phyloP scores from a whole-genome alignment of 345 rosid species.

The Salix exigua region DNA sequence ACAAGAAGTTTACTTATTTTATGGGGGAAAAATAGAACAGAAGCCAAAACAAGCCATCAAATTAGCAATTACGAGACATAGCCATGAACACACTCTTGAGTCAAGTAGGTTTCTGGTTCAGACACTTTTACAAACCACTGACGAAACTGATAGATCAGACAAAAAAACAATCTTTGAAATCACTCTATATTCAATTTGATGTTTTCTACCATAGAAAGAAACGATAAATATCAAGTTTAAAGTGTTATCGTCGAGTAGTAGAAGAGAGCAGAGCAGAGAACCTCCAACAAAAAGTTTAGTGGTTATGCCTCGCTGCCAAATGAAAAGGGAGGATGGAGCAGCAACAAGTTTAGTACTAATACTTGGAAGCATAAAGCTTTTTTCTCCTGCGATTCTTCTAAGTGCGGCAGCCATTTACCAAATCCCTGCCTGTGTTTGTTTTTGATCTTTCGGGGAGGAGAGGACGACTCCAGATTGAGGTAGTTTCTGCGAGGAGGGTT shows the following conservation, averaged over 20 bases:
- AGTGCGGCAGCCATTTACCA: conserved; percentile 40
- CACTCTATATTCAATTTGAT: background rate
- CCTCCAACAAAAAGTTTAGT: conserved; percentile 83
- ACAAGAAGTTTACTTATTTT: background rate
- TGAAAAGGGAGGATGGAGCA: conserved; percentile 28
- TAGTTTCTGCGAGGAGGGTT: too few relatives aligned
- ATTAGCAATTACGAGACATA: background rate
- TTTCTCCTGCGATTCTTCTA: conserved; percentile 37
- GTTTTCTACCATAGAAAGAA: background rate
- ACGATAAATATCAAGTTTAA: background rate
- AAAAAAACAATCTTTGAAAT: background rate
- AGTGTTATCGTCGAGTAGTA: background rate
- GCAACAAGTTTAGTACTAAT: conserved; percentile 5
- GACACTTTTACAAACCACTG: conserved; percentile 16
- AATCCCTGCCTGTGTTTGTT: too few relatives aligned
- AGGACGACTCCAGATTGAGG: too few relatives aligned
- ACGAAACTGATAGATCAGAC: background rate
- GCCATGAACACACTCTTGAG: background rate
- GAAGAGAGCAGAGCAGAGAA: conserved; percentile 6
- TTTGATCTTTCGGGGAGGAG: background rate
- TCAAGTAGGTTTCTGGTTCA: background rate
- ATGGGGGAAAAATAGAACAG: background rate
- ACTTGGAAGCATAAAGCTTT: conserved; percentile 1
- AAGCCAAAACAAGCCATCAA: background rate
- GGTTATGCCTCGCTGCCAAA: conserved; percentile 53